A percentile compares a stretch with the other conserved stretches of the same genome.
Conservation (phyloP, 495 filamentous ascomycete genomes). For the Opeltia flavorubescens region DNA sequence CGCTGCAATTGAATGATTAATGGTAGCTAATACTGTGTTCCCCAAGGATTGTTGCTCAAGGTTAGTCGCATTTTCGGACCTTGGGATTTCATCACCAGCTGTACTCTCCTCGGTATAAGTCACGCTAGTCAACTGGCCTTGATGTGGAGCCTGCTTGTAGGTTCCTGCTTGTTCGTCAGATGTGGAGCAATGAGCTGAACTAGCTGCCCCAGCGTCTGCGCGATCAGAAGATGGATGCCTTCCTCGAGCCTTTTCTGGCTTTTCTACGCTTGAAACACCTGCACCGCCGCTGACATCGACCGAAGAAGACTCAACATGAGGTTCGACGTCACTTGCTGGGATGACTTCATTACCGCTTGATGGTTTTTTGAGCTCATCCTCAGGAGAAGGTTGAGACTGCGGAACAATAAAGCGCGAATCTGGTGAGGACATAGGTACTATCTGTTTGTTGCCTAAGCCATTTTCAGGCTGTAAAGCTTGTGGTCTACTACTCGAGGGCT, state of each 20-base stretch:
- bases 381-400: slow-evolving; percentile 17
- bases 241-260: too few species aligned
- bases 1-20: neutral
- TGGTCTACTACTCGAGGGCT: slow-evolving; percentile 20
- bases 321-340: too few species aligned
- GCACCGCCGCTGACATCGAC: too few species aligned
- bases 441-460: neutral
- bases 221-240: too few species aligned
- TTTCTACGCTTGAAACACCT: too few species aligned
- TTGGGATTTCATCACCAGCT: neutral
- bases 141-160: too few species aligned
- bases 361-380: too few species aligned
- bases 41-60: neutral
- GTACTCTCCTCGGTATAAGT: neutral
- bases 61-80: neutral
- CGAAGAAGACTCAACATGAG: too few species aligned
- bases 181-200: too few species aligned
- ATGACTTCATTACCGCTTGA: too few species aligned
- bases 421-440: slow-evolving; percentile 9
- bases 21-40: neutral
- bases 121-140: neutral
- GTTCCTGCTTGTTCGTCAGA: too few species aligned
- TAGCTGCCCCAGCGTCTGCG: too few species aligned
- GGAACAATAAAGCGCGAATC: slow-evolving; percentile 14
- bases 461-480: neutral